These are phyloP conservation scores for Hypoxylon rickii DNA, from an alignment of 495 filamentous ascomycete genomes.

Conservation along the genomic window DNA sequence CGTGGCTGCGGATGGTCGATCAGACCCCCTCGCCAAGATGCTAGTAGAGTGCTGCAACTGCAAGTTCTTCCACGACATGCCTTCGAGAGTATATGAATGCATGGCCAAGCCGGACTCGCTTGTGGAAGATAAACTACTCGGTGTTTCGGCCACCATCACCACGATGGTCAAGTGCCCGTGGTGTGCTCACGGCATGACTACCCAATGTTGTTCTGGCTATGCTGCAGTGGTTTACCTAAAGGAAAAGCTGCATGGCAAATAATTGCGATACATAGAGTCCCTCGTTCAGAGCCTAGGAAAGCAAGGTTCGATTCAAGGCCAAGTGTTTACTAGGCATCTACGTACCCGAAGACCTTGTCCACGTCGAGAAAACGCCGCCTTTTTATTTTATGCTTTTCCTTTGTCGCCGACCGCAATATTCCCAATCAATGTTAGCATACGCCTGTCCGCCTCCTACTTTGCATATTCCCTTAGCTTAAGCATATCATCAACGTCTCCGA, in stretches of 20 bases:
- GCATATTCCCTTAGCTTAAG: too few relatives aligned
- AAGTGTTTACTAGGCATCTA: too few relatives aligned
- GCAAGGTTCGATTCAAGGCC: too few relatives aligned
- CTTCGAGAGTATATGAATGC: slow-evolving; percentile 72
- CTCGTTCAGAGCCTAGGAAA: too few relatives aligned
- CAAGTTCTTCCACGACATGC: slow-evolving; percentile 81
- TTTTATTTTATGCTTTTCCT: too few relatives aligned
- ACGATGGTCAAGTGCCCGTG: slow-evolving; percentile 73
- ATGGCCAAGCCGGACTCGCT: slow-evolving; percentile 68
- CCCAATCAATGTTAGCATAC: too few relatives aligned
- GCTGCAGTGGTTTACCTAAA: slow-evolving; percentile 70
- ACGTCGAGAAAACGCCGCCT: too few relatives aligned
- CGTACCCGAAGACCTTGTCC: too few relatives aligned
- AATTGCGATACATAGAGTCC: neutral
- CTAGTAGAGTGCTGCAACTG: slow-evolving; percentile 83
- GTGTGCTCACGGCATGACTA: slow-evolving; percentile 77
- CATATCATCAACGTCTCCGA: too few relatives aligned
- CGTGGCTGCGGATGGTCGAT: slow-evolving; percentile 23
- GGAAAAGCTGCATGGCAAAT: slow-evolving; percentile 63
- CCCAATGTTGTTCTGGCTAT: slow-evolving; percentile 73
- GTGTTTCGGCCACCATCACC: slow-evolving; percentile 57
- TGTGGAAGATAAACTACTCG: slow-evolving; percentile 50
- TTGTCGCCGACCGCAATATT: too few relatives aligned
- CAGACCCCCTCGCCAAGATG: slow-evolving; percentile 68
- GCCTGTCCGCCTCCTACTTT: too few relatives aligned